Percentiles rank a stretch among this genome's conserved stretches.
phyloP scores from a whole-genome alignment of 495 filamentous ascomycete species.

The Rusavskia elegans region DNA sequence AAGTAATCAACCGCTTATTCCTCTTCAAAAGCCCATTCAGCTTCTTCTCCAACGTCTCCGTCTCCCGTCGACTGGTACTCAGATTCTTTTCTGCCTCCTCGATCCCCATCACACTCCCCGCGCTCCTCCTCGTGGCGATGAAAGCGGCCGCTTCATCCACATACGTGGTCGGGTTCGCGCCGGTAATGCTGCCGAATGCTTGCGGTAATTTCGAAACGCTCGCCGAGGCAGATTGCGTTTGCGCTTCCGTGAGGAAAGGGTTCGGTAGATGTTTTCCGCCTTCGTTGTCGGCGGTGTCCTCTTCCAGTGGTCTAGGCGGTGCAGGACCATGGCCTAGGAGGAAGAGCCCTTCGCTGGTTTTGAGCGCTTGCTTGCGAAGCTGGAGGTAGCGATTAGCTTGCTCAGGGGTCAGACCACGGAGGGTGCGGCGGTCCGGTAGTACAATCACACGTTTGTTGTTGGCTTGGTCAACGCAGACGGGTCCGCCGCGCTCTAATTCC shows the following conservation, averaged over 20 bases:
- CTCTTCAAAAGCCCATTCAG: constrained; percentile 30
- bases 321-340: background rate
- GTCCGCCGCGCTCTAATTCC: constrained; percentile 20
- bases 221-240: background rate
- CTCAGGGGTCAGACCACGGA: constrained; percentile 57
- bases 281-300: background rate
- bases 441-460: constrained; percentile 24
- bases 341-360: background rate
- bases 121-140: constrained; percentile 17
- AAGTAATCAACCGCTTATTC: constrained; percentile 17
- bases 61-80: constrained; percentile 42
- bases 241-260: background rate
- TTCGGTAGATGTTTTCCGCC: background rate
- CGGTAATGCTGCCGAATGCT: background rate
- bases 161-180: background rate
- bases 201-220: background rate
- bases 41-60: constrained; percentile 54
- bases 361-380: constrained; percentile 39
- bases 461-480: constrained; percentile 21
- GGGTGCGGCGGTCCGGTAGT: constrained; percentile 56
- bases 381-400: constrained; percentile 66
- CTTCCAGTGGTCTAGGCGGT: background rate
- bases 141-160: background rate
- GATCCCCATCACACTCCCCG: constrained; percentile 31
- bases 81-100: constrained; percentile 47